Percentiles rank a stretch among this genome's conserved stretches.
phyloP scores from a whole-genome alignment of 2,329 filamentous ascomycete species.

The Penicillium sclerotigenum region DNA sequence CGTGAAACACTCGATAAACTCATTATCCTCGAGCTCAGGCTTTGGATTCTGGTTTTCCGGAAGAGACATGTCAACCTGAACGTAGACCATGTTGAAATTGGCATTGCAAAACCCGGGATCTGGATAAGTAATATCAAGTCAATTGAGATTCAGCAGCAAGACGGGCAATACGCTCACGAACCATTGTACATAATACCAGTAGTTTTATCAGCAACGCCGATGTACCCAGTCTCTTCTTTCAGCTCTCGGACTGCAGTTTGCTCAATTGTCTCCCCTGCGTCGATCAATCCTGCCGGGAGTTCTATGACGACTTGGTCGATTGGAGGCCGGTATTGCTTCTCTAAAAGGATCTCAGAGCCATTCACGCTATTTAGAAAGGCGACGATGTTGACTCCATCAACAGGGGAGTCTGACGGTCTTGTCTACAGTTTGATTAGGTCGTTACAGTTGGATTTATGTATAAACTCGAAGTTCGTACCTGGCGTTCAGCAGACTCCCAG shows the following conservation, averaged over 20 bases:
- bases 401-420: conserved; percentile 8
- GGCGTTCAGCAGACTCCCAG: conserved; percentile 45
- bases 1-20: conserved; percentile 76
- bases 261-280: conserved; percentile 54
- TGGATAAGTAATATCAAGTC: conserved; percentile 11
- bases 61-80: conserved; percentile 65
- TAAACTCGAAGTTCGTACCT: conserved; percentile 25
- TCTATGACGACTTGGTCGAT: conserved; percentile 58
- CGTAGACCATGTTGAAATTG: conserved; percentile 59
- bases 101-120: conserved; percentile 50
- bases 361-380: conserved; percentile 54
- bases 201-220: conserved; percentile 45
- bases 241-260: conserved; percentile 57
- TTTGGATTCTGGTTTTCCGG: conserved; percentile 66
- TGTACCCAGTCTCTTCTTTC: conserved; percentile 61
- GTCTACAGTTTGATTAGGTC: conserved; percentile 3
- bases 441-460: background rate
- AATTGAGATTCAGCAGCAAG: background rate
- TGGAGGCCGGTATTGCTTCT: conserved; percentile 59
- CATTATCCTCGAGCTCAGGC: conserved; percentile 69
- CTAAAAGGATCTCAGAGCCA: conserved; percentile 50
- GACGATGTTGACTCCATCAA: conserved; percentile 57
- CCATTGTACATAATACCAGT: conserved; percentile 45
- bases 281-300: conserved; percentile 58
- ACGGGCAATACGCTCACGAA: conserved; percentile 5